Evolutionary conservation across 495 filamentous ascomycete species (phyloP).

Genomic region (Hapsidospora chrysogenum): DNA sequence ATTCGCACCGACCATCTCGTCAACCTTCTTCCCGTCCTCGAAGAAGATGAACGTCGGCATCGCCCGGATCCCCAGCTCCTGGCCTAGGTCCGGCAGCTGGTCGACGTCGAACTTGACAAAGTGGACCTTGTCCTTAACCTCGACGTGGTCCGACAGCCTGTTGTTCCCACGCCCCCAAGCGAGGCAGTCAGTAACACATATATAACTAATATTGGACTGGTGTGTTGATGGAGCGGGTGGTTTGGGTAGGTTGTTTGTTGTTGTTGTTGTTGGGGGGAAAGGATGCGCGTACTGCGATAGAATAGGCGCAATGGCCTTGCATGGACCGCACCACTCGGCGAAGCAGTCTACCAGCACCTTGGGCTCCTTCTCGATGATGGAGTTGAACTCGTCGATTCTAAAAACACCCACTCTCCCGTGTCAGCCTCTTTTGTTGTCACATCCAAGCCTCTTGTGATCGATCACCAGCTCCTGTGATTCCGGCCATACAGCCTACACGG

Average conservation of each 20-base stretch:
- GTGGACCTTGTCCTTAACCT: conserved; percentile 34
- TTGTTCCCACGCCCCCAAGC: background rate
- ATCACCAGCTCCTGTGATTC: no score
- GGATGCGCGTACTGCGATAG: conserved; percentile 38
- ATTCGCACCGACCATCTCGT: conserved; percentile 72
- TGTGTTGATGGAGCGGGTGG: no score
- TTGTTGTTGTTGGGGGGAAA: background rate
- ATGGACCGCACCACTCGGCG: conserved; percentile 89
- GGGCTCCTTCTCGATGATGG: conserved; percentile 31
- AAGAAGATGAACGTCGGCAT: conserved; percentile 93
- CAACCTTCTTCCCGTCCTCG: conserved; percentile 47
- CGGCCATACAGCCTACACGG: no score
- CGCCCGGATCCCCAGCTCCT: conserved; percentile 70
- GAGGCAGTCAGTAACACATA: no score
- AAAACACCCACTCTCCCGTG: conserved; percentile 3
- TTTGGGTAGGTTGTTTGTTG: background rate
- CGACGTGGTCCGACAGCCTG: conserved; percentile 18
- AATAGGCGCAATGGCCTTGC: conserved; percentile 71
- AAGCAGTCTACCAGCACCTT: conserved; percentile 74
- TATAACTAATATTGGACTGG: background rate
- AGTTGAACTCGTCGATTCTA: conserved; percentile 47
- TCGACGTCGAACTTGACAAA: conserved; percentile 96
- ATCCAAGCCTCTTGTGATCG: no score
- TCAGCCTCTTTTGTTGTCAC: no score
- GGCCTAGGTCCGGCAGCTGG: conserved; percentile 54